phyloP scores from a whole-genome alignment of 495 filamentous ascomycete genomes.

The Aspergillus kassunensis region DNA sequence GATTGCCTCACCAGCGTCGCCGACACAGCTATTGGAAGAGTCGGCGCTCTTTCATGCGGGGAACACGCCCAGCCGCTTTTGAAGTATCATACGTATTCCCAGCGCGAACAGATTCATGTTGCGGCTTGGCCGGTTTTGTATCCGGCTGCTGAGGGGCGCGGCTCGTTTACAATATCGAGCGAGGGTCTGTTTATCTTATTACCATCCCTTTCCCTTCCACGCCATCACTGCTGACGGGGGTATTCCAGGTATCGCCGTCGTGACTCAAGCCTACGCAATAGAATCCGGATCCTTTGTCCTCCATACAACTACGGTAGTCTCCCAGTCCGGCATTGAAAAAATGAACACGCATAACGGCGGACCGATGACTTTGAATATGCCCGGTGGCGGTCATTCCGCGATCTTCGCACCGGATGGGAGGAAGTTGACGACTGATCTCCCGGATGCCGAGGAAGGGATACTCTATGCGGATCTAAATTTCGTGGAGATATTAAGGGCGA shows the following conservation, averaged over 20 bases:
- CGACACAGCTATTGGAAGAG: constrained; percentile 37
- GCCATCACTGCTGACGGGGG: too few species aligned
- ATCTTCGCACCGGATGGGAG: constrained; percentile 54
- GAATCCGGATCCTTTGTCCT: constrained; percentile 51
- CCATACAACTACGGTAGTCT: constrained; percentile 41
- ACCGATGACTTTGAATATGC: constrained; percentile 25
- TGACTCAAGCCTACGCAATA: constrained; percentile 49
- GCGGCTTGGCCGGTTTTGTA: constrained; percentile 53
- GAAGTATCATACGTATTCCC: constrained; percentile 51
- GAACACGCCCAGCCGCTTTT: constrained; percentile 59
- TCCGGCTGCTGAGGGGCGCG: constrained; percentile 2
- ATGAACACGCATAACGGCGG: constrained; percentile 33
- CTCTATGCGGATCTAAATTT: constrained; percentile 47
- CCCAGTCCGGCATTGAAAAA: constrained; percentile 37
- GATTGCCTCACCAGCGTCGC: constrained; percentile 40
- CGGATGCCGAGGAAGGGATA: constrained; percentile 35
- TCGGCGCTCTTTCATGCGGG: constrained; percentile 52
- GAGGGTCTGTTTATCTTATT: constrained; percentile 25
- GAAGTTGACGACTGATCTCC: constrained; percentile 33
- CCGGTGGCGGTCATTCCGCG: constrained; percentile 48
- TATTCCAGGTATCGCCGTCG: too few species aligned
- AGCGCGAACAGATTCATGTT: constrained; percentile 53
- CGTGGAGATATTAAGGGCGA: constrained; percentile 30
- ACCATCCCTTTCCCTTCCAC: too few species aligned
- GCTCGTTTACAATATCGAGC: constrained; percentile 31